These are phyloP conservation scores for Starmerella davenportii DNA, from an alignment of 805 yeast species.

Conservation along the genomic window DNA sequence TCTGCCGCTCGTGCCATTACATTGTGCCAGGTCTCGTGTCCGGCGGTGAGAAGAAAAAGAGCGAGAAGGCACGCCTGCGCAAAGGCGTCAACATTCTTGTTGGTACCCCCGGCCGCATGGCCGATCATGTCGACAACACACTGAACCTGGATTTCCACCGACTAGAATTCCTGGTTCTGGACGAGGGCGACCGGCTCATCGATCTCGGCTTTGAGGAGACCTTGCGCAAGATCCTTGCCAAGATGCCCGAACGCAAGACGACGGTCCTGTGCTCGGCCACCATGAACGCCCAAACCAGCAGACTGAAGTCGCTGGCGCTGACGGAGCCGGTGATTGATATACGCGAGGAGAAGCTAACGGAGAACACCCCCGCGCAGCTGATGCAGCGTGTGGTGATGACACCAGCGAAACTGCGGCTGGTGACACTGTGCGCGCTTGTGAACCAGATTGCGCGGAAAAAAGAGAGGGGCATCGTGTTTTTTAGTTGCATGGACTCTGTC, in stretches of 20 bases:
- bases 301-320: slow-evolving; percentile 62
- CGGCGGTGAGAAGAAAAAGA: slow-evolving; percentile 96
- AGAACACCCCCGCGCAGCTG: slow-evolving; percentile 77
- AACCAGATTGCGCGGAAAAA: slow-evolving; percentile 26
- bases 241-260: slow-evolving; percentile 50
- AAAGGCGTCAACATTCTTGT: slow-evolving; percentile 93
- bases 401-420: slow-evolving; percentile 82
- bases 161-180: slow-evolving; percentile 73
- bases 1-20: slow-evolving; percentile 62
- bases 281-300: slow-evolving; percentile 58
- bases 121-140: slow-evolving; percentile 88
- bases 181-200: slow-evolving; percentile 92
- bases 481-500: slow-evolving; percentile 92
- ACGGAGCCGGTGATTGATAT: slow-evolving; percentile 51
- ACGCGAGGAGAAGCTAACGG: slow-evolving; percentile 21
- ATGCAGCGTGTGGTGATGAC: slow-evolving; percentile 63
- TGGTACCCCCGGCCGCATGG: slow-evolving; percentile 92
- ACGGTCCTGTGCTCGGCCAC: slow-evolving; percentile 91
- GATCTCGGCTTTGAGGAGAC: slow-evolving; percentile 96
- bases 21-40: slow-evolving; percentile 90
- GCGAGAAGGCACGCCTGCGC: slow-evolving; percentile 87
- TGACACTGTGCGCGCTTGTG: slow-evolving; percentile 53
- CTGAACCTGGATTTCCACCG: slow-evolving; percentile 51
- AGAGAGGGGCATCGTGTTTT: slow-evolving; percentile 44
- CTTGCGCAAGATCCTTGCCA: slow-evolving; percentile 47